phyloP scores from a whole-genome alignment of 805 yeast species.

The Candida khao-thaluensis region DNA sequence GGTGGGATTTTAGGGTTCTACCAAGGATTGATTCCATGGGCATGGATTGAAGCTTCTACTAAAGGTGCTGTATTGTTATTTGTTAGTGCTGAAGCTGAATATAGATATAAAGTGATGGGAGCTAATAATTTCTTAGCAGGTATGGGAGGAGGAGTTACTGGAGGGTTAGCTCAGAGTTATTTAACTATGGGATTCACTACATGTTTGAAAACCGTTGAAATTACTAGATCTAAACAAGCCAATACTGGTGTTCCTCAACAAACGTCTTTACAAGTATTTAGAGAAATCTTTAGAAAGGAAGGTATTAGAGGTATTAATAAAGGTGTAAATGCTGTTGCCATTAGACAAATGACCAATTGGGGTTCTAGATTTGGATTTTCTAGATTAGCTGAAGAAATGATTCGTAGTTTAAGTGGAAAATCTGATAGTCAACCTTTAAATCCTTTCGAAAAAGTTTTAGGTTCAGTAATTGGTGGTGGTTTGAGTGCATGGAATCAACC shows the following conservation, averaged over 20 bases:
- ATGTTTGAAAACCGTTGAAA: conserved; percentile 98
- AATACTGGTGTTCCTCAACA: conserved; percentile 61
- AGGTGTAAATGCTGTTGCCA: conserved; percentile 99
- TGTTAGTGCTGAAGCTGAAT: conserved; percentile 91
- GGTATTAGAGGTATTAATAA: conserved; percentile 94
- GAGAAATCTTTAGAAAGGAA: conserved; percentile 77
- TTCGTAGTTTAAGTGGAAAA: conserved; percentile 64
- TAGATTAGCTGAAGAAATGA: conserved; percentile 84
- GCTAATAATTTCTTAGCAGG: conserved; percentile 73
- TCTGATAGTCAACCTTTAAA: conserved; percentile 55
- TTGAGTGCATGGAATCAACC: conserved; percentile 99
- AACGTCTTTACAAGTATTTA: conserved; percentile 81
- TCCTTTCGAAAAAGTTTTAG: conserved; percentile 77
- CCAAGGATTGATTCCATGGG: conserved; percentile 99
- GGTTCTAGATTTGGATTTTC: conserved; percentile 95
- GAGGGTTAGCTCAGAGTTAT: conserved; percentile 96
- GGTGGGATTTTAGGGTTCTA: conserved; percentile 93
- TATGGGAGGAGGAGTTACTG: conserved; percentile 92
- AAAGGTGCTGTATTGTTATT: conserved; percentile 95
- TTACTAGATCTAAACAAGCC: conserved; percentile 82
- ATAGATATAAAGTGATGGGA: conserved; percentile 63
- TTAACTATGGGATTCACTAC: conserved; percentile 98
- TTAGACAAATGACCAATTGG: conserved; percentile 98
- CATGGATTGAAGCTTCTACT: conserved; percentile 99
- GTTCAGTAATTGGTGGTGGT: conserved; percentile 94